phyloP scores from a whole-genome alignment of 2,329 filamentous ascomycete genomes.

The Calonectria montana region DNA sequence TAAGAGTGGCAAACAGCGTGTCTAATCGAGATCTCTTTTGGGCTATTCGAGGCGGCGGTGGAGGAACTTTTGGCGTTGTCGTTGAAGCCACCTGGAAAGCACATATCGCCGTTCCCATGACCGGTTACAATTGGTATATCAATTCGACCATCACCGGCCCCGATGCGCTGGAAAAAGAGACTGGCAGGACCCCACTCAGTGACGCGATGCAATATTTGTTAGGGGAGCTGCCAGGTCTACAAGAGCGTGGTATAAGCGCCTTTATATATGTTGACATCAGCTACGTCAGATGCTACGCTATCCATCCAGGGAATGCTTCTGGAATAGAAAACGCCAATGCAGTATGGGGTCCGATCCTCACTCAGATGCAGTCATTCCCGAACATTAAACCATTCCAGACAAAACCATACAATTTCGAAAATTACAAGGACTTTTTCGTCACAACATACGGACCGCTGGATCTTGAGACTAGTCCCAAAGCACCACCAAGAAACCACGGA shows the following conservation, averaged over 20 bases:
- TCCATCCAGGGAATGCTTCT: neutral
- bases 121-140: conserved; percentile 10
- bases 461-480: neutral
- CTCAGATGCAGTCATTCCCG: neutral
- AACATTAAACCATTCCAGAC: neutral
- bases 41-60: neutral
- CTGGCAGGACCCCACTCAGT: neutral
- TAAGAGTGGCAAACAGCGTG: neutral
- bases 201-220: neutral
- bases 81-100: conserved; percentile 10
- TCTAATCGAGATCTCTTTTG: neutral
- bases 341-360: neutral
- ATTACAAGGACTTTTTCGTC: neutral
- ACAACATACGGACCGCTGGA: neutral
- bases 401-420: neutral
- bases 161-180: neutral
- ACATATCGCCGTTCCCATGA: conserved; percentile 2
- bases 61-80: neutral
- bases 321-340: neutral
- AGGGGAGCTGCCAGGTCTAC: neutral
- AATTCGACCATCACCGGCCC: conserved; percentile 8
- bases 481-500: neutral
- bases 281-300: neutral
- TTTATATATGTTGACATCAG: neutral
- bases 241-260: neutral